These are phyloP conservation scores for Penicillium sumatraense DNA, from an alignment of 2,329 filamentous ascomycete genomes.

Conservation along the genomic window DNA sequence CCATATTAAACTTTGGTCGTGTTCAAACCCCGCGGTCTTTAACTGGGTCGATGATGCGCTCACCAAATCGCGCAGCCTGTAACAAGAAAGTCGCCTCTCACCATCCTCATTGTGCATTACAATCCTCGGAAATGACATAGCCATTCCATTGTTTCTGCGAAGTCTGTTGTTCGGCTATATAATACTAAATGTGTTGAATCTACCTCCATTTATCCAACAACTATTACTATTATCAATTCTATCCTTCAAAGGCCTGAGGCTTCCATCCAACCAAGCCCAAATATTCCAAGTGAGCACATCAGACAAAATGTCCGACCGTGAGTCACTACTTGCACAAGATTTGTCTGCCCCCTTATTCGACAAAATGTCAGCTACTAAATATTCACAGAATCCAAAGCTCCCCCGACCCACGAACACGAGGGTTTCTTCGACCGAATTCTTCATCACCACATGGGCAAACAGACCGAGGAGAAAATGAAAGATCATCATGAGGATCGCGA, in stretches of 20 bases:
- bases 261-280: neutral
- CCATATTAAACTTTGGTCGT: conserved; percentile 7
- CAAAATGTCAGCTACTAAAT: neutral
- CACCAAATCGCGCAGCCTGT: conserved; percentile 11
- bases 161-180: neutral
- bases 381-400: conserved; percentile 1
- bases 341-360: neutral
- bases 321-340: conserved; percentile 8
- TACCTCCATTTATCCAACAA: neutral
- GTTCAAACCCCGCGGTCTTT: neutral
- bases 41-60: conserved; percentile 20
- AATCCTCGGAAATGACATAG: conserved; percentile 1
- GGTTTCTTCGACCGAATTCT: conserved; percentile 22
- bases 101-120: neutral
- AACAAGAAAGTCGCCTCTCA: conserved; percentile 7
- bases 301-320: conserved; percentile 17
- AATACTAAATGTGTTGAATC: neutral
- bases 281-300: neutral
- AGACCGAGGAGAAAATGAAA: conserved; percentile 6
- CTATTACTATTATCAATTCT: neutral
- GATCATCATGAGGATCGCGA: conserved; percentile 8
- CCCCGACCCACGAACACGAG: conserved; percentile 12
- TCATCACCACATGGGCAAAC: conserved; percentile 7
- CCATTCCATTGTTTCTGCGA: neutral
- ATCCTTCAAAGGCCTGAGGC: neutral